Percentiles rank a stretch among this genome's conserved stretches.
phyloP scores from a whole-genome alignment of 306 rosid genomes.

The Ormosia semicastrata region DNA sequence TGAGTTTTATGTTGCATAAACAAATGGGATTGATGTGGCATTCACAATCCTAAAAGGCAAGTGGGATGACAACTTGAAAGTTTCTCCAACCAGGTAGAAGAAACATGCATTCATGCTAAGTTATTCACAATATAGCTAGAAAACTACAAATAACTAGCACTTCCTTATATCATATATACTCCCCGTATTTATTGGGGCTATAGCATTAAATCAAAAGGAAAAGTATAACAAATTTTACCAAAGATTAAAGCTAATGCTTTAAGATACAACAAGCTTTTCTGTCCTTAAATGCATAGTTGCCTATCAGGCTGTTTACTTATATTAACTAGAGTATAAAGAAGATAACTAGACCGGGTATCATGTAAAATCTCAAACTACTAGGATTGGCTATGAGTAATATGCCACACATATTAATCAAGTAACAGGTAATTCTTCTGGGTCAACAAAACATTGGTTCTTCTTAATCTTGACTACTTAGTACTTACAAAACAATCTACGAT shows the following conservation, averaged over 20 bases:
- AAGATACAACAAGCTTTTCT: not conserved
- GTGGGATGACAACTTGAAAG: not conserved
- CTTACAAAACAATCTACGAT: too few relatives aligned
- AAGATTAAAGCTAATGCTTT: not conserved
- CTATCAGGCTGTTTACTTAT: not conserved
- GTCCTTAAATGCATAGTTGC: not conserved
- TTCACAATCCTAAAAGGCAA: not conserved
- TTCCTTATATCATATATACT: not conserved
- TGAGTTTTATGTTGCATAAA: not conserved
- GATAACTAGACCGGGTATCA: not conserved
- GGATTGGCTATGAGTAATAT: not conserved
- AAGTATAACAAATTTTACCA: not conserved
- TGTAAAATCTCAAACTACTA: not conserved
- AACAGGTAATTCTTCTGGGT: not conserved
- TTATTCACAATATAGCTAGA: not conserved
- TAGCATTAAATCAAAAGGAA: not conserved
- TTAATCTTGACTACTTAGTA: not conserved
- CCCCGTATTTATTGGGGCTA: not conserved
- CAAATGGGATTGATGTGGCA: not conserved
- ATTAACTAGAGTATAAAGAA: not conserved
- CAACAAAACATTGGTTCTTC: not conserved
- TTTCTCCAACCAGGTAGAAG: not conserved
- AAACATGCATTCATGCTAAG: not conserved
- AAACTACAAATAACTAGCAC: not conserved
- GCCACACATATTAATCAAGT: not conserved